These are phyloP conservation scores for Stachybotrys chlorohalonatus DNA, from an alignment of 2,329 filamentous ascomycete species.

Conservation along the genomic window DNA sequence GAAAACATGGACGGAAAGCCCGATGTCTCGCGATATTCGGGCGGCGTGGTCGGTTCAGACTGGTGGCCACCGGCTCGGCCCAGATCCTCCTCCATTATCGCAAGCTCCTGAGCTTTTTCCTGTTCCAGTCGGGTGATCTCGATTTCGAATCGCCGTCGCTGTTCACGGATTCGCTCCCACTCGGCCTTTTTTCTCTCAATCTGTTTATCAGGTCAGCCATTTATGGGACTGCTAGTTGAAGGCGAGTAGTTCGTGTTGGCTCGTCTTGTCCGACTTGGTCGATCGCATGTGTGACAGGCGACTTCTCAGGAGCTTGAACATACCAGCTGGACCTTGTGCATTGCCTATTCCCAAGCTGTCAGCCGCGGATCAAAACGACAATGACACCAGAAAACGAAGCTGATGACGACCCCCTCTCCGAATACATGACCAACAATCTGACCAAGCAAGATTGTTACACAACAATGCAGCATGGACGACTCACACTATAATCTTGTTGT, in stretches of 20 bases:
- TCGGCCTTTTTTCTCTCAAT: constrained; percentile 90
- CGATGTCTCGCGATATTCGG: constrained; percentile 73
- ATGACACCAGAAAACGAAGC: not conserved
- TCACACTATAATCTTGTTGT: constrained; percentile 38
- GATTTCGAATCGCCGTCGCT: constrained; percentile 80
- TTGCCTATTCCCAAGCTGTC: constrained; percentile 35
- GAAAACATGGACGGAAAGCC: constrained; percentile 75
- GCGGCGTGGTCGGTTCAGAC: constrained; percentile 92
- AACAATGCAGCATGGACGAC: constrained; percentile 6
- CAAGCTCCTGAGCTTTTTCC: constrained; percentile 73
- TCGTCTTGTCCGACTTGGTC: too few species aligned
- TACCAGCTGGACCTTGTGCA: constrained; percentile 72
- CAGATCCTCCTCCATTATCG: constrained; percentile 75
- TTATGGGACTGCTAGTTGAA: not conserved
- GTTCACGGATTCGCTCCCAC: constrained; percentile 83
- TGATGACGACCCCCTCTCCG: too few species aligned
- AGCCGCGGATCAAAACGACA: constrained; percentile 11
- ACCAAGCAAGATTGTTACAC: too few species aligned
- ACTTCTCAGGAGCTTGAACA: constrained; percentile 20
- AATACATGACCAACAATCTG: too few species aligned
- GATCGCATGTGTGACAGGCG: too few species aligned
- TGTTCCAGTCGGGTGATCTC: constrained; percentile 87
- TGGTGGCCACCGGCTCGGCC: constrained; percentile 61
- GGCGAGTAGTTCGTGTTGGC: too few species aligned
- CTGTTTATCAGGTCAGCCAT: constrained; percentile 41